Evolutionary conservation across 176 grass and related monocot species (phyloP), one percentile per base, ranked within the genome.

Genomic region (Oryza meridionalis): DNA sequence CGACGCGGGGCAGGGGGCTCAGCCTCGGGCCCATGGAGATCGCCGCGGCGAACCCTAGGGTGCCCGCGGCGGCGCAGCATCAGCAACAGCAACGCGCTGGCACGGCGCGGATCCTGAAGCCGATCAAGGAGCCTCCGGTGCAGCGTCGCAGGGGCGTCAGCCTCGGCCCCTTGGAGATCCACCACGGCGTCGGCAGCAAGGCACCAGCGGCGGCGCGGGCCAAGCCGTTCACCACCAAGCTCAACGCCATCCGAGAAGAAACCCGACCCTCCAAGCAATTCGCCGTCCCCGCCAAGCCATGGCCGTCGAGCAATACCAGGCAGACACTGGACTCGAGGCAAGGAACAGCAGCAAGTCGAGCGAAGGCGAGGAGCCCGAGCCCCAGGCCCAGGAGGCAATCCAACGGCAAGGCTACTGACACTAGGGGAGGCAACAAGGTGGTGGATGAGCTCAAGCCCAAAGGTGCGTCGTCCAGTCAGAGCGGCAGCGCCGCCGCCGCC

Each of bases 111-210:
- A 86, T 82, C 75, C 88, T 86, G 68, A 83, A 38, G 84, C 79
- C 84, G 40, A 90, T 90, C 84, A 90, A 69, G 79, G 79, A 90
- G 69, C 80, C 84, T 0, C 69, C 80, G 0, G 69, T 86, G 84
- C 79, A 63, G 65, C 81, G 72, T 5, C 93, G 87, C 66, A 91
- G 93, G 89, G 91, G 91, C 3, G 77, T 90, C 73, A 94, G 96
- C 70, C 91, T 98, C 7, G 96, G 96, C 1, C 91, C 96, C 0
- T 14, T 92, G 84, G 93, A 95, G 87, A 98, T 98, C 64, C 93
- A 90, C 49, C 26, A 87, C 14, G 85, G 85, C 71, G 5, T 83
- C 80, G 43, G 14, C 76, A 33, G 84, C 76, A 90, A 69, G 38
- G 67, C 68, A 0, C 68, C 68, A 0, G 35, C 27, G 1, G 38